Percentiles rank a stretch among this genome's conserved stretches.
Conservation (phyloP, 2,329 filamentous ascomycete species). For the Diplodia scrobiculata region DNA sequence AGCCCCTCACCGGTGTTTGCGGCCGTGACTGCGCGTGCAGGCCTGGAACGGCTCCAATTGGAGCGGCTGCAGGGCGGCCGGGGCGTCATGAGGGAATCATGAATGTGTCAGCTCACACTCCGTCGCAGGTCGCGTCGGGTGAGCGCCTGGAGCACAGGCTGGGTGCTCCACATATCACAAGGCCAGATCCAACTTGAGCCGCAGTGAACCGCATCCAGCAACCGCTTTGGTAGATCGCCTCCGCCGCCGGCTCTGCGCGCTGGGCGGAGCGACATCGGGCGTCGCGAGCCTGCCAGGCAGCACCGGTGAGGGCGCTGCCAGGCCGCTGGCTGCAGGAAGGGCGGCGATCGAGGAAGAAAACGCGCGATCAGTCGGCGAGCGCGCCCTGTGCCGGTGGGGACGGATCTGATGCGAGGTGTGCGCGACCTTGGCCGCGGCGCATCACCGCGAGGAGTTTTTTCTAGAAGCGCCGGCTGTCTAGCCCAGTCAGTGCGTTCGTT, state of each 20-base stretch:
- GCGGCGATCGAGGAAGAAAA: slow-evolving; percentile 20
- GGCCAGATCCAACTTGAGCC: slow-evolving; percentile 23
- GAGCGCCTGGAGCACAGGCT: slow-evolving; percentile 1
- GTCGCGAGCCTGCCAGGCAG: background rate
- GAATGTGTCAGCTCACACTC: slow-evolving; percentile 24
- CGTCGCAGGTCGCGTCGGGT: slow-evolving; percentile 13
- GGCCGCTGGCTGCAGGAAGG: background rate
- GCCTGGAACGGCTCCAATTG: slow-evolving; percentile 19
- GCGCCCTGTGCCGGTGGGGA: slow-evolving; percentile 1
- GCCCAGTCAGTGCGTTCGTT: slow-evolving; percentile 20
- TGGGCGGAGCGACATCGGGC: slow-evolving; percentile 18
- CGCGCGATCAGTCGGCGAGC: slow-evolving; percentile 1
- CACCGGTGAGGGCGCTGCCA: background rate
- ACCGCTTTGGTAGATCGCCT: background rate
- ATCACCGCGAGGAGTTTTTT: slow-evolving; percentile 23
- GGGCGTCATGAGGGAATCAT: slow-evolving; percentile 22
- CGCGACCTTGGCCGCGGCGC: slow-evolving; percentile 18
- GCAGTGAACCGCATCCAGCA: slow-evolving; percentile 15
- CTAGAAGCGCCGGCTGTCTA: slow-evolving; percentile 22
- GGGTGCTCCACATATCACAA: slow-evolving; percentile 14
- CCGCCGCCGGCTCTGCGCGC: background rate
- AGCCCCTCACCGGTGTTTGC: slow-evolving; percentile 10
- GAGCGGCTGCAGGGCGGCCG: slow-evolving; percentile 4
- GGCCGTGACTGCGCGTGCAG: background rate
- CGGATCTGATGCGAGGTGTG: slow-evolving; percentile 27